Evolutionary conservation across 495 filamentous ascomycete genomes (phyloP), one percentile per base, ranked within the genome.

Genomic region (Penicillium egyptiacum): DNA sequence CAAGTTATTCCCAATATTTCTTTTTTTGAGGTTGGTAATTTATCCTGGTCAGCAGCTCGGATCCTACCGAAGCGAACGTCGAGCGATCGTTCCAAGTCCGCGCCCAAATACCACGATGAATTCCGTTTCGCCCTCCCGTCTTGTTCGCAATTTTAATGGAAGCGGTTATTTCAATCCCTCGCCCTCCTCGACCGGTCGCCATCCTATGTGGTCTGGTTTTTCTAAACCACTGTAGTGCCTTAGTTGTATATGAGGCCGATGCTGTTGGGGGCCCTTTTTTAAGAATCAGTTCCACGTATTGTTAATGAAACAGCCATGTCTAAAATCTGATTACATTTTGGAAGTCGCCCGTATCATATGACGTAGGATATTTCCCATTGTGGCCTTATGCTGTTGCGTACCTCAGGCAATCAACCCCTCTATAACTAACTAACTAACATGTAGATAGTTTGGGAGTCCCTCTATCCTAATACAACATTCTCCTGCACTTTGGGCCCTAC

Each of bases 1-100:
- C 39, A 25, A 64, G 42, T 53, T 53, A 37, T 41, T 33, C 40
- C 19, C 56, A 50, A 48, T 14, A 14, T 55, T 40, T 48, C 26
- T 60, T 49, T 61, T 31, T 51, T 44, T 50, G 60, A 56, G 63
- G 53, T 65, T 56, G 58, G 66, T 67, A 67, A 53, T 69, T 72
- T 69, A 67, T 70, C 63, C 56, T 70, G 65, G 66, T 73, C 70
- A 72, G 72, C 75, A 74, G 71, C 75, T 73, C 70, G 70, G 71
- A 69, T 61, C 63, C 64, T 56, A 62, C 48, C 68, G 71, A 75
- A 75, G 66, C 75, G 64, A 68, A 69, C 71, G 68, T 73, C 73
- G 73, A 74, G 67, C 73, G 65, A 71, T 65, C 68, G 55, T 63
- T 59, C 45, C 49, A 62, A 59, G 52, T 59, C 59, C 61, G 57